Evolutionary conservation across 768 basidiomycete genomes (phyloP).

Genomic region (Termitomyces sp.): DNA sequence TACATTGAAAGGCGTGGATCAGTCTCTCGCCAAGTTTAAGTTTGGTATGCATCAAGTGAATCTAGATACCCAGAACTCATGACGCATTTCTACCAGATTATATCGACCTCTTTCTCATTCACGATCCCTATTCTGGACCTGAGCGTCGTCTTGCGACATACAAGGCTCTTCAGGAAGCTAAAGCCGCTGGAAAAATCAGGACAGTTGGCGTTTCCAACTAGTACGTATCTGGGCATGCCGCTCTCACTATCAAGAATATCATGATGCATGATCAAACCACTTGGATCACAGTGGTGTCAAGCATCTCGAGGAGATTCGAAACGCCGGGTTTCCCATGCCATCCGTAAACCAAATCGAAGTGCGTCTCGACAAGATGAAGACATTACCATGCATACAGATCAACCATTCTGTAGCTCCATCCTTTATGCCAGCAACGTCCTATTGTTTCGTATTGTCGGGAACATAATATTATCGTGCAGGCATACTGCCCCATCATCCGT

Average conservation of each 20-base stretch:
- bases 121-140: constrained; percentile 64
- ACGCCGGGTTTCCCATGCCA: constrained; percentile 60
- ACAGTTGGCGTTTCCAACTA: constrained; percentile 84
- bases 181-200: constrained; percentile 60
- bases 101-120: constrained; percentile 73
- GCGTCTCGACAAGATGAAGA: neutral
- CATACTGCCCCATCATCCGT: constrained; percentile 74
- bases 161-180: constrained; percentile 63
- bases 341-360: constrained; percentile 84
- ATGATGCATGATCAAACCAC: neutral
- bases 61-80: neutral
- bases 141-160: constrained; percentile 68
- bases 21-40: constrained; percentile 55
- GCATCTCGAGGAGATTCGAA: constrained; percentile 72
- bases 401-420: constrained; percentile 56
- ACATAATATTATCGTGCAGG: constrained; percentile 61
- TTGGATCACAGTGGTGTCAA: constrained; percentile 47
- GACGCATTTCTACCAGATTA: constrained; percentile 24
- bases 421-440: constrained; percentile 75
- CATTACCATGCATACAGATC: neutral
- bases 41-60: constrained; percentile 39
- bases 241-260: neutral
- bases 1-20: constrained; percentile 55
- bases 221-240: constrained; percentile 34
- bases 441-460: constrained; percentile 73